Evolutionary conservation across 441 rosid species (phyloP).

Genomic region (Bocquillonia castaneifolia): DNA sequence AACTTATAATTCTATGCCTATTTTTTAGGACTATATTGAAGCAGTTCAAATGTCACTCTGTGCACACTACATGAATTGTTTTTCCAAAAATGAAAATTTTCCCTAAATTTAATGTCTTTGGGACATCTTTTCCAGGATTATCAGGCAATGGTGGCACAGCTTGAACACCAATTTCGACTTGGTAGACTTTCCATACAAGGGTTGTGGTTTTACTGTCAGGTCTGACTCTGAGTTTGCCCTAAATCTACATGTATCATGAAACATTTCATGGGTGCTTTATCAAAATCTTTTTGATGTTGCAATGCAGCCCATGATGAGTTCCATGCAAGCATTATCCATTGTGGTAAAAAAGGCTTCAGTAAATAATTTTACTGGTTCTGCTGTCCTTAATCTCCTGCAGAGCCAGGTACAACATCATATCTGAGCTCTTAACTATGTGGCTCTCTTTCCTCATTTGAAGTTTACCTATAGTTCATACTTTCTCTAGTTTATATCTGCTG

Average conservation of each 20-base stretch:
- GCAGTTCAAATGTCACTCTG: constrained; percentile 1
- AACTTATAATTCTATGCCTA: background rate
- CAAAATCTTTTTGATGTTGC: constrained; percentile 25
- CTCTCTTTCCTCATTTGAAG: constrained; percentile 6
- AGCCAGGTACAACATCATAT: constrained; percentile 56
- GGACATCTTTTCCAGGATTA: constrained; percentile 51
- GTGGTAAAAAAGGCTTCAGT: constrained; percentile 76
- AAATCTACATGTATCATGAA: constrained; percentile 1
- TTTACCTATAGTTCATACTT: background rate
- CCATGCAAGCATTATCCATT: constrained; percentile 78
- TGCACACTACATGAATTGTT: background rate
- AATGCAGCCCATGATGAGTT: constrained; percentile 81
- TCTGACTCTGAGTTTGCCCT: constrained; percentile 28
- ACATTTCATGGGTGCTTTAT: constrained; percentile 15
- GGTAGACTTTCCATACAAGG: constrained; percentile 95
- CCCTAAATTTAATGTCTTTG: background rate
- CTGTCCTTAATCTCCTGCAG: constrained; percentile 90
- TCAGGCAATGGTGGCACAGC: constrained; percentile 93
- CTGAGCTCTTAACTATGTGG: constrained; percentile 8
- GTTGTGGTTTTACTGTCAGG: constrained; percentile 99
- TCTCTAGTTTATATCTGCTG: constrained; percentile 11
- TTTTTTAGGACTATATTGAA: background rate
- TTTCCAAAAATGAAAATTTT: background rate
- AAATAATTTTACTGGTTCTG: constrained; percentile 76
- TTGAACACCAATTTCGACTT: constrained; percentile 96